Evolutionary conservation across 192 early-diverging fungal genomes (phyloP).

Genomic region (Coemansia sp.): DNA sequence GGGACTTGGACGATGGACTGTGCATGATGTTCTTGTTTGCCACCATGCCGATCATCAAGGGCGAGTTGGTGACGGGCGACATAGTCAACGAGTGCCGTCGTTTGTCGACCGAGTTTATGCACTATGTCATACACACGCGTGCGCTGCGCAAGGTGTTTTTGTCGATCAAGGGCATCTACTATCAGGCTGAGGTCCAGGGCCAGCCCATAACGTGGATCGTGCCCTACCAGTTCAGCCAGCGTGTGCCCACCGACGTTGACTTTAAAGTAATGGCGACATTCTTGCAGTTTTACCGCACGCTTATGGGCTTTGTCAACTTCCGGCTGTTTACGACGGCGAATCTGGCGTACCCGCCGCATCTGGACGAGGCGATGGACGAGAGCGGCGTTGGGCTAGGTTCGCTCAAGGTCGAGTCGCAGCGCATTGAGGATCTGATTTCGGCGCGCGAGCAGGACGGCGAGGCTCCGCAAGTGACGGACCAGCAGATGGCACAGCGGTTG

Average conservation of each 20-base stretch:
- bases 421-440: constrained; percentile 45
- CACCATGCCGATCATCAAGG: constrained; percentile 74
- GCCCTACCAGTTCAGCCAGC: constrained; percentile 92
- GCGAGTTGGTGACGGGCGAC: constrained; percentile 21
- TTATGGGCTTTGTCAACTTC: constrained; percentile 93
- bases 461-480: not conserved
- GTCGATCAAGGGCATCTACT: constrained; percentile 99
- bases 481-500: constrained; percentile 41
- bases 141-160: constrained; percentile 88
- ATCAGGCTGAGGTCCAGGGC: constrained; percentile 97
- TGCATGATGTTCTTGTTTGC: constrained; percentile 95
- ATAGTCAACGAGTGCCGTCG: constrained; percentile 74
- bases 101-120: constrained; percentile 90
- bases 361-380: constrained; percentile 59
- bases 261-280: constrained; percentile 97
- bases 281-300: constrained; percentile 91
- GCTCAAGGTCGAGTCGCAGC: constrained; percentile 38
- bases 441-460: constrained; percentile 18
- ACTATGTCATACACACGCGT: constrained; percentile 79
- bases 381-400: constrained; percentile 48
- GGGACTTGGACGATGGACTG: constrained; percentile 97
- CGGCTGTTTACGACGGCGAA: constrained; percentile 87
- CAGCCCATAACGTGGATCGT: constrained; percentile 93
- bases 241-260: constrained; percentile 88
- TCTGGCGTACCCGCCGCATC: constrained; percentile 86